Evolutionary conservation across 306 rosid species (phyloP).

Genomic region (Nissolia schottii): DNA sequence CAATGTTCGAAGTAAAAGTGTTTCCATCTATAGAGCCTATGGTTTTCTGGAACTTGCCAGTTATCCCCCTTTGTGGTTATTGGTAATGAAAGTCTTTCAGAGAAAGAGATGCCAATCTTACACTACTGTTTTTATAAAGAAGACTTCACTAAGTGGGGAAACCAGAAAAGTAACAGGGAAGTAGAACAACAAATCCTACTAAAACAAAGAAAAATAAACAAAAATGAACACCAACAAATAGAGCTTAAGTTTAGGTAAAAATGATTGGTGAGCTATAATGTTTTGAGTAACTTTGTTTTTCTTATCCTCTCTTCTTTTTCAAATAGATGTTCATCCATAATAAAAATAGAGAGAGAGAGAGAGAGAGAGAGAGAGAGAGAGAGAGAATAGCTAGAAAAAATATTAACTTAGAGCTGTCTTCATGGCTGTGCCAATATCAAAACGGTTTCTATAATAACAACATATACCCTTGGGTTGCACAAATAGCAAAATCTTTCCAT

Average conservation of each 20-base stretch:
- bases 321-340: background rate
- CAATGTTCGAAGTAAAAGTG: background rate
- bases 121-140: background rate
- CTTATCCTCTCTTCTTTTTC: background rate
- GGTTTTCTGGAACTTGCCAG: background rate
- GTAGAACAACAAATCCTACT: background rate
- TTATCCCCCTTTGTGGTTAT: background rate
- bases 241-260: background rate
- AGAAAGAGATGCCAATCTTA: background rate
- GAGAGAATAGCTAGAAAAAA: background rate
- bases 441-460: background rate
- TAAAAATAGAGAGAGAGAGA: background rate
- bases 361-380: background rate
- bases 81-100: background rate
- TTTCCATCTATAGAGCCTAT: background rate
- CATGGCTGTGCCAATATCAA: background rate
- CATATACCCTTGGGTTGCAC: slow-evolving; percentile 4
- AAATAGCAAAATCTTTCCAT: background rate
- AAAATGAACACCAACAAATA: background rate
- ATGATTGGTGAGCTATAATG: background rate
- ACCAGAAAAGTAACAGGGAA: background rate
- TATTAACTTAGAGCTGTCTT: background rate
- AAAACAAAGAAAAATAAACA: background rate
- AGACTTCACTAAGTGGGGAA: background rate
- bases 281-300: background rate